Evolutionary conservation across 495 filamentous ascomycete species (phyloP).

Genomic region (Pyronema omphalodes): DNA sequence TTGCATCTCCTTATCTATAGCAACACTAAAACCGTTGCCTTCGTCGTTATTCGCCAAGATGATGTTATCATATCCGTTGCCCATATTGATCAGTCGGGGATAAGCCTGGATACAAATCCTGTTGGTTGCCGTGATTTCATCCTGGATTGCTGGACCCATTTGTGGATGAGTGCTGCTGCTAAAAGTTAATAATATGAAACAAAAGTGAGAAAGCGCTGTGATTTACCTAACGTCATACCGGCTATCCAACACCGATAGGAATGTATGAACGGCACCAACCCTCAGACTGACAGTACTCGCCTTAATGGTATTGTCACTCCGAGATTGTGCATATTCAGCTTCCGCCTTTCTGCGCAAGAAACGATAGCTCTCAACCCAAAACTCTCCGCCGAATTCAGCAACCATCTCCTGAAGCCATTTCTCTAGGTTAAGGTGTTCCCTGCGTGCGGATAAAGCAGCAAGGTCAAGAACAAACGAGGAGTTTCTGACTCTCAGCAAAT

Average conservation of each 20-base stretch:
- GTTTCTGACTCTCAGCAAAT: constrained; percentile 18
- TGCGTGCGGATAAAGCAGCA: constrained; percentile 70
- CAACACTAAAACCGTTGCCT: constrained; percentile 57
- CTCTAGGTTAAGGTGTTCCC: constrained; percentile 57
- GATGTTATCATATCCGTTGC: constrained; percentile 73
- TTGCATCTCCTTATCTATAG: constrained; percentile 79
- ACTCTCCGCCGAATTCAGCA: constrained; percentile 21
- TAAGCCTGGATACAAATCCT: constrained; percentile 79
- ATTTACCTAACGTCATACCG: constrained; percentile 9
- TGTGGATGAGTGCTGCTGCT: constrained; percentile 12
- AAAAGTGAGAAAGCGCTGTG: not conserved
- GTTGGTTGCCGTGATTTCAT: constrained; percentile 37
- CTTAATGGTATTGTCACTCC: constrained; percentile 35
- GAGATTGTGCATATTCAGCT: constrained; percentile 55
- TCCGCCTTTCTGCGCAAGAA: constrained; percentile 71
- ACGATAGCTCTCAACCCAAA: constrained; percentile 22
- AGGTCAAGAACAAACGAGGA: constrained; percentile 69
- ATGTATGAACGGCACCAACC: constrained; percentile 64
- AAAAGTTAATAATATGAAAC: not conserved
- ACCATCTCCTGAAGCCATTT: constrained; percentile 48
- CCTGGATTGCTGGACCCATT: constrained; percentile 21
- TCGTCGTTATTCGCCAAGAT: constrained; percentile 68
- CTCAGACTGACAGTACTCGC: constrained; percentile 50
- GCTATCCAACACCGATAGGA: constrained; percentile 64
- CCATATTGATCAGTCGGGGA: constrained; percentile 91